A percentile compares a stretch with the other conserved stretches of the same genome.
These are phyloP conservation scores for Haematococcus sp. DNA, from an alignment of 139 green algal species.

Conservation along the genomic window DNA sequence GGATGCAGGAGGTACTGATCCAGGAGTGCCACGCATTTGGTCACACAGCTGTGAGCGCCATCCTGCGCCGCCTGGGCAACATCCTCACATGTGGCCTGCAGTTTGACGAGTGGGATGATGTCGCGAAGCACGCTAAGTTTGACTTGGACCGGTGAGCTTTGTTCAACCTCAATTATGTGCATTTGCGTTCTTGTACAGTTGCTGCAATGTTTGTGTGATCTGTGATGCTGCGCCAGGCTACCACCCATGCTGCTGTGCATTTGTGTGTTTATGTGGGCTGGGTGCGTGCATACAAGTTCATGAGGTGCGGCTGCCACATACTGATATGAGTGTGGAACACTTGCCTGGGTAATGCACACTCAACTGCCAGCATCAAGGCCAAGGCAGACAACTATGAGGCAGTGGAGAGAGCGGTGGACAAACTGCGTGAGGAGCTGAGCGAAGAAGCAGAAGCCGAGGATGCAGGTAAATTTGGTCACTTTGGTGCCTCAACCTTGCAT, in stretches of 20 bases:
- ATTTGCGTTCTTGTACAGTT: no score
- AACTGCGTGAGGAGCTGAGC: slow-evolving; percentile 6
- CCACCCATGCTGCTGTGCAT: no score
- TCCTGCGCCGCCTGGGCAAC: slow-evolving; percentile 11
- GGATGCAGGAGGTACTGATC: no score
- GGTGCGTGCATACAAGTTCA: no score
- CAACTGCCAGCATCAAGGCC: slow-evolving; percentile 15
- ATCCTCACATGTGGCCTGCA: slow-evolving; percentile 12
- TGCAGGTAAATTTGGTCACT: not conserved
- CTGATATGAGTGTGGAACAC: no score
- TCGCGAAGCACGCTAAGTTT: not conserved
- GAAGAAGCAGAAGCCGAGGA: not conserved
- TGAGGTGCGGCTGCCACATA: no score
- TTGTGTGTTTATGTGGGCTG: no score
- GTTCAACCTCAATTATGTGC: no score
- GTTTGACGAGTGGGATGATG: slow-evolving; percentile 12
- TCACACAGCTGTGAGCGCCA: not conserved
- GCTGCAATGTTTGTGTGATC: no score
- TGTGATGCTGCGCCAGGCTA: no score
- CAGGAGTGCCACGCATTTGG: slow-evolving; percentile 3
- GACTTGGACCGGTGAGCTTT: slow-evolving; percentile 11
- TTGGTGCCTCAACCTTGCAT: no score
- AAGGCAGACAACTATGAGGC: slow-evolving; percentile 9
- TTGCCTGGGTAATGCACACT: no score
- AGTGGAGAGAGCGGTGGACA: not conserved